Base-by-base conservation (phyloP, 306 rosid genomes). In the Carpinus fangiana region DNA sequence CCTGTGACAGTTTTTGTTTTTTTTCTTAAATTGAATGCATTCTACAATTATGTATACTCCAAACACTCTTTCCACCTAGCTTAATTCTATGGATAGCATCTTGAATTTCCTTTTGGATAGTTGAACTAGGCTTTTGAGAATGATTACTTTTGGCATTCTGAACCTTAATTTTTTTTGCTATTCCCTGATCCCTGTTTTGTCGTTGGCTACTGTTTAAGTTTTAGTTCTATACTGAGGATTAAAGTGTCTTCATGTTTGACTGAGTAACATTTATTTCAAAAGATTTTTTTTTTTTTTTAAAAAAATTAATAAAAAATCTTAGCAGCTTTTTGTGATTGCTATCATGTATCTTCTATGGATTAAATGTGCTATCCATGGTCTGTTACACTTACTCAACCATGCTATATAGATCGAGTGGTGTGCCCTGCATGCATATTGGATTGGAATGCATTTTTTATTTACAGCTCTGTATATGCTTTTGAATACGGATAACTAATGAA, bases 401-500 rank as follows among this genome's bases (percentile, higher is more conserved):
- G 70, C 12, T 17, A 7, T 64, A 34, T 43, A 14, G 50, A 41
- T 67, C 18, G 51, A 67, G 26, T 67, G 21, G 12, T 41, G 3
- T 45, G 50, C 52, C 8, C 26, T 4, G 17, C 51, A 38, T 67
- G 51, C 23, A 41, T 67, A 10, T n/a, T 67, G 48, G 41, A 38
- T 36, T 66, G 72, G 51, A 38, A 18, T 18, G 16, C 51, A 67
- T 18, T 67, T 41, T 67, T 67, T 34, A 1, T 16, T 16, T 38
- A 38, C 52, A 18, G 16, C 72, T 59, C 10, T 65, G 0, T 18
- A 41, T 31, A 18, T n/a, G 8, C 72, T 38, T n/a, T 52, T 78
- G 47, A 46, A 48, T 72, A 54, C 76, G 79, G 73, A 80, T 70
- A 60, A 68, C 70, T 78, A 73, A 67, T 80, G 61, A 83, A 64